Evolutionary conservation across 495 filamentous ascomycete genomes (phyloP).

Genomic region (Penicillium psychrofluorescens): DNA sequence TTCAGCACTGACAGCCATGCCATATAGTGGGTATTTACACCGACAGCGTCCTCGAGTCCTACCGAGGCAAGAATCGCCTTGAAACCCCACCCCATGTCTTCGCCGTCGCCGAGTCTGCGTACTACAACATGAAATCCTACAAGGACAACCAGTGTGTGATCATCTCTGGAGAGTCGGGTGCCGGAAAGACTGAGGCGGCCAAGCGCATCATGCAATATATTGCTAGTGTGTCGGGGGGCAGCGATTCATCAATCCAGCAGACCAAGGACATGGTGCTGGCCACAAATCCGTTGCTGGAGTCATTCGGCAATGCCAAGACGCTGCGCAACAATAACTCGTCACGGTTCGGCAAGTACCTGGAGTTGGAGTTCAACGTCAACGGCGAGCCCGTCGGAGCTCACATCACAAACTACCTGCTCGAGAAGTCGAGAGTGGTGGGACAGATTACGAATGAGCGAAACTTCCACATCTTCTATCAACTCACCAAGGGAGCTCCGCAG

Average conservation of each 20-base stretch:
- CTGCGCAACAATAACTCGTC: constrained; percentile 98
- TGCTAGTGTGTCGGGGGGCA: constrained; percentile 87
- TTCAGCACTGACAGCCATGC: not conserved
- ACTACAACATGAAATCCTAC: constrained; percentile 99
- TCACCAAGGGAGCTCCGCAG: constrained; percentile 85
- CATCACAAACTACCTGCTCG: constrained; percentile 96
- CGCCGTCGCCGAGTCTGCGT: constrained; percentile 89
- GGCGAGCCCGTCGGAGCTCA: constrained; percentile 94
- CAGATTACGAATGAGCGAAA: constrained; percentile 95
- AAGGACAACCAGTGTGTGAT: constrained; percentile 99
- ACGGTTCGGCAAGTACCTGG: constrained; percentile 95
- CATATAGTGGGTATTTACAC: constrained; percentile 89
- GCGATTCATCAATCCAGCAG: constrained; percentile 86
- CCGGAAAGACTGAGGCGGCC: constrained; percentile 98
- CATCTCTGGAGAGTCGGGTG: constrained; percentile 97
- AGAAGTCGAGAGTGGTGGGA: constrained; percentile 92
- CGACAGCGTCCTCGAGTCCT: constrained; percentile 81
- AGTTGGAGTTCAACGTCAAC: constrained; percentile 90
- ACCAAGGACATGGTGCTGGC: constrained; percentile 99
- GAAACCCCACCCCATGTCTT: constrained; percentile 97
- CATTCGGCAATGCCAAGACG: constrained; percentile 97
- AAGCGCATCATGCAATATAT: constrained; percentile 99
- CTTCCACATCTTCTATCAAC: constrained; percentile 99
- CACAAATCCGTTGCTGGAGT: constrained; percentile 94
- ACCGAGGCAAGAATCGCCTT: constrained; percentile 92